Evolutionary conservation across 2,329 filamentous ascomycete species (phyloP), one percentile per base, ranked within the genome.

Genomic region (Fusarium aywerte): DNA sequence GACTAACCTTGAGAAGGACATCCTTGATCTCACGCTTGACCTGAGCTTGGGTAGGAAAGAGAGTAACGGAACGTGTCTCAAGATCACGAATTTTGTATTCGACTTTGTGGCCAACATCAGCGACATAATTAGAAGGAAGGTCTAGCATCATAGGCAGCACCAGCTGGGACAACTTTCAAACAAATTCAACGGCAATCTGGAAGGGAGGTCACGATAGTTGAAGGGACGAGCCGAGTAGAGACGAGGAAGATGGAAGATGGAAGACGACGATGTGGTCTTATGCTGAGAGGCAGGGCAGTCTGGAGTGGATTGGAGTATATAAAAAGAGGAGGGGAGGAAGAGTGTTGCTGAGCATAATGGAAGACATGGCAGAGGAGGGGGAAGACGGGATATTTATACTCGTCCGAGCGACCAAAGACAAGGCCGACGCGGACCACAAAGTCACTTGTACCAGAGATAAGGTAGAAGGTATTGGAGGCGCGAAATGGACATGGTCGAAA

Each of bases 31-130:
- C 85, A 25, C 88, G 83, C 13, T 85, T 81, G 29, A 91, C 76
- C 45, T 89, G 87, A 2, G 89, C 89, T 64, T 84, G 80, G 3
- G 80, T 80, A 0, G 89, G 88, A 60, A 89, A 90, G 38, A 92
- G 81, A 0, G 85, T 88, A 16, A 92, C 88, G 1, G 84, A 84
- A 48, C 85, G 85, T 32, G 89, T 90, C 10, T 79, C 72, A 29
- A 90, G 78, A 47, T 88, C 82, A 40, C 84, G 82, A 62, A 90
- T 75, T 31, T 82, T 81, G 74, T 87, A 88, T 60, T 85, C 80
- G 58, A 84, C 75, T 59, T 78, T 79, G 65, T 82, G 75, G 53
- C 75, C 51, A 33, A 72, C 61, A 21, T 83, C 81, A 79, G 83
- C 80, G 49, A 47, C 67, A 39, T 43, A 43, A n/a, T 32, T 18